phyloP scores from a whole-genome alignment of 2,329 filamentous ascomycete species.

The Aspergillus pseudoglaucus region DNA sequence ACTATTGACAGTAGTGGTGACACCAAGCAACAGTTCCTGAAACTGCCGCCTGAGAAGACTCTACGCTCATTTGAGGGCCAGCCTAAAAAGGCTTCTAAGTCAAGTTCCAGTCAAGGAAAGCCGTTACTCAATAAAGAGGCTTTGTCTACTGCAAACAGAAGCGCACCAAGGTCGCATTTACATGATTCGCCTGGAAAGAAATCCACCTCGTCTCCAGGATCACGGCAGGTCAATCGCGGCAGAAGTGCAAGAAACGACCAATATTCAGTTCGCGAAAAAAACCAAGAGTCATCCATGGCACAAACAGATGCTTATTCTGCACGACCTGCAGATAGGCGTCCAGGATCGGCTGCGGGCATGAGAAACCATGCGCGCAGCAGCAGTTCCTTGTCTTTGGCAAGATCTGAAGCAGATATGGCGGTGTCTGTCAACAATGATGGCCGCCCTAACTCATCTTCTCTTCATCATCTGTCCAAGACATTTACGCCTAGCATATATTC shows the following conservation, averaged over 20 bases:
- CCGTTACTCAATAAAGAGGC: conserved; percentile 1
- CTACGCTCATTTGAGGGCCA: neutral
- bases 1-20: conserved; percentile 18
- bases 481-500: conserved; percentile 42
- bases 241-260: conserved; percentile 20
- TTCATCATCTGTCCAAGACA: conserved; percentile 32
- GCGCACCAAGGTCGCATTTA: conserved; percentile 21
- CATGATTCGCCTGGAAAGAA: conserved; percentile 16
- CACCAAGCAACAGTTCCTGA: conserved; percentile 15
- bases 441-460: conserved; percentile 22
- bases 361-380: conserved; percentile 38
- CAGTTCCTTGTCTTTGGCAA: conserved; percentile 37
- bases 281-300: conserved; percentile 34
- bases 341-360: conserved; percentile 33
- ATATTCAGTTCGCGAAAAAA: conserved; percentile 33
- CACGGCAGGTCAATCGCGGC: conserved; percentile 7
- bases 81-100: conserved; percentile 13
- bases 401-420: conserved; percentile 35
- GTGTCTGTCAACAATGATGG: conserved; percentile 24
- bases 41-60: conserved; percentile 11
- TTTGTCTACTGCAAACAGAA: conserved; percentile 21
- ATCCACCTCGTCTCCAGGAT: conserved; percentile 17
- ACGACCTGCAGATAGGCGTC: conserved; percentile 27
- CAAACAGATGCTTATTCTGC: conserved; percentile 39
- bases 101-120: conserved; percentile 12